Percentiles rank a stretch among this genome's conserved stretches.
phyloP scores from a whole-genome alignment of 2,329 filamentous ascomycete species.

The Xylariales sp. region DNA sequence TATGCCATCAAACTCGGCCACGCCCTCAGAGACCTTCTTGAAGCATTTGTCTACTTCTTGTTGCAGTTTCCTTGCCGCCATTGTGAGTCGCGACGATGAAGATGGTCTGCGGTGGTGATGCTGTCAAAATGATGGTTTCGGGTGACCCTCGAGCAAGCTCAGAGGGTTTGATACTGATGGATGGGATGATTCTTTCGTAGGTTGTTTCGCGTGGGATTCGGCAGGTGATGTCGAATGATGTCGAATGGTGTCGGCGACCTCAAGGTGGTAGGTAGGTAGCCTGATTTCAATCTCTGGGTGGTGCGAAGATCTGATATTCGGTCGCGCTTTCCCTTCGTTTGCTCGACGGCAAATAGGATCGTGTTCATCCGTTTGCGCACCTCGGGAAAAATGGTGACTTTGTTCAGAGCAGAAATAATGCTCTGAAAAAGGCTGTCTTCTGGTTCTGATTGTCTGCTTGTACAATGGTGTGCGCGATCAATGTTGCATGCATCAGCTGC shows the following conservation, averaged over 20 bases:
- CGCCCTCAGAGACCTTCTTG: conserved; percentile 95
- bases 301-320: not conserved
- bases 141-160: too few species aligned
- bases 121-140: not conserved
- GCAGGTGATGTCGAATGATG: not conserved
- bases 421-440: not conserved
- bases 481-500: conserved; percentile 6
- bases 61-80: conserved; percentile 94
- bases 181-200: too few species aligned
- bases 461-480: too few species aligned
- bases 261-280: not conserved
- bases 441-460: too few species aligned
- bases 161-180: too few species aligned
- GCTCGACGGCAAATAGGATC: not conserved
- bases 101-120: not conserved
- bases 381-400: not conserved
- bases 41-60: conserved; percentile 99
- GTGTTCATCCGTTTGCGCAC: not conserved
- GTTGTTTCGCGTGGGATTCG: too few species aligned
- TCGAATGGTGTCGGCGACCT: not conserved
- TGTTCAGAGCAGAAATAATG: not conserved
- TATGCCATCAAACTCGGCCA: conserved; percentile 86
- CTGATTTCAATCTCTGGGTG: not conserved
- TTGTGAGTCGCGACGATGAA: conserved; percentile 38
- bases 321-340: not conserved